Evolutionary conservation across 2,329 filamentous ascomycete species (phyloP), one percentile per base, ranked within the genome.

Genomic region (Lasiodiplodia sp.): DNA sequence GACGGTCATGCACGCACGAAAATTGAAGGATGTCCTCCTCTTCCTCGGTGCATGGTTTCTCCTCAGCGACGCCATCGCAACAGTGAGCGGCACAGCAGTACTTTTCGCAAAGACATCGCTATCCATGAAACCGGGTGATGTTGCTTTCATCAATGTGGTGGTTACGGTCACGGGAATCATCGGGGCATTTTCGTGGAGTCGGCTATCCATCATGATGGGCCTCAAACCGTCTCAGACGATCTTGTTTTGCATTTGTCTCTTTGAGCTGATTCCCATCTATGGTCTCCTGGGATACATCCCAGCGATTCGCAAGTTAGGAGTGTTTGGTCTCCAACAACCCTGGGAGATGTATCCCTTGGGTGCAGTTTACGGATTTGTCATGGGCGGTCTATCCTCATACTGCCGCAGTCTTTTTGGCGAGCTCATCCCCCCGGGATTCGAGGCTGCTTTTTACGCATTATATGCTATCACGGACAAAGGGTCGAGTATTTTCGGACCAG

Each of bases 381-480:
- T 98, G 37, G 96, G 96, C n/a, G 96, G 96, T 0, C 82, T 99
- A 51, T 93, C 92, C 69, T 92, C 91, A 28, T 97, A 98, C 80
- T 98, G 96, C 77, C 91, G 96, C 52, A 94, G 92, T 70, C 85
- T 99, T 4, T 99, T 93, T 77, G 94, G 94, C 49, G 94, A 98
- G 79, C 86, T 99, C 68, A 97, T 99, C 67, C 96, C 96, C 1
- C 93, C 93, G 0, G 96, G 96, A 4, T 96, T 92, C 37, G 96
- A 99, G 80, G 94, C 96, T 0, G 94, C 95, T 0, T 99, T 99
- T 77, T 99, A 97, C 77, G 94, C 95, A 0, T 85, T 99, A 1
- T 99, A 98, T 77, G 96, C 96, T 44, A 97, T 98, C 71, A 98
- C 96, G 1, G 96, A 99, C 79, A 99, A 99, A 80, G 94, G 95